Evolutionary conservation across 2,329 filamentous ascomycete genomes (phyloP), one percentile per base, ranked within the genome.

Genomic region (Cercospora sp.): DNA sequence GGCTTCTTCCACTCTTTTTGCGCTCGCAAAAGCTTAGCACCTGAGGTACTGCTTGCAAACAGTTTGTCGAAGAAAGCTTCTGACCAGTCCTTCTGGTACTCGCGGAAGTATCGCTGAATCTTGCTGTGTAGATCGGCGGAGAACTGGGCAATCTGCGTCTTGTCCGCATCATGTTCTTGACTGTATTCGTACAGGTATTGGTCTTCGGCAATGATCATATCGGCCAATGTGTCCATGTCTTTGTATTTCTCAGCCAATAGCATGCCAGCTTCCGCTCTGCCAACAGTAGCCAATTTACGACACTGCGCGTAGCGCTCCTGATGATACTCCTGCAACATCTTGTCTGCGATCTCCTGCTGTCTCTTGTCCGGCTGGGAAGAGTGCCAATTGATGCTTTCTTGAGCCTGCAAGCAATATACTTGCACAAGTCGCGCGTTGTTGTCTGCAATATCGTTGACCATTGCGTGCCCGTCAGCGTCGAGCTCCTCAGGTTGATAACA

Each of bases 21-120:
- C 68, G 91, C 91, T 76, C 85, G 74, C 73, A 89, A 86, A 63
- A 99, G 84, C 30, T 72, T 88, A 84, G 53, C 91, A 84, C 57
- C 90, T 26, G 73, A 73, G 16, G 64, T 57, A 86, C 65, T 87
- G 86, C 73, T 87, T 86, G 36, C 87, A 63, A 97, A 89, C 64
- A 94, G 85, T 70, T 90, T 89, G 66, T 91, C 87, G 78, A 97
- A 98, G 69, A 93, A 91, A 0, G 92, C 91, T 73, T 89, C 89
- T 3, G 90, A 89, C 78, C 91, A 93, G 0, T 83, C 81, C 70
- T 89, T 83, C 16, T 88, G 88, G 72, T 91, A 91, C 28, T 81
- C 83, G n/a, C 84, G 82, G 74, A 93, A 91, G 73, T 87, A 86
- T 6, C 77, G 73, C 30, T 77, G 75, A n/a, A 84, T 80, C 16